These are phyloP conservation scores for Pyrenophora seminiperda DNA, from an alignment of 2,329 filamentous ascomycete species.

Conservation along the genomic window DNA sequence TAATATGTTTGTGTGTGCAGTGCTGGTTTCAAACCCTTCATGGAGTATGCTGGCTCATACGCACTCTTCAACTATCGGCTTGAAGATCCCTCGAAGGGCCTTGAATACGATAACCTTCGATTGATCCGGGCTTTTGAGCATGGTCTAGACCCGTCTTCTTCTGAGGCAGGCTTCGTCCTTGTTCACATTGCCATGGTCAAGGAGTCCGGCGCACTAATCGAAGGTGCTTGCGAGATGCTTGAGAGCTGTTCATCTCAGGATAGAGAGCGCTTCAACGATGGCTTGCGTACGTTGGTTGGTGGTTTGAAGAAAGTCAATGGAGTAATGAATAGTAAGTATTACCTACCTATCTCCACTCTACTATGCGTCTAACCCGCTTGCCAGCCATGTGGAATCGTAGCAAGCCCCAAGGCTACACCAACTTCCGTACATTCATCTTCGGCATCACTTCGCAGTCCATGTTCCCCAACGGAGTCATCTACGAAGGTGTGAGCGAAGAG, in stretches of 20 bases:
- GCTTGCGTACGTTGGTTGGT: conserved; percentile 56
- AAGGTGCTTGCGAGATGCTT: conserved; percentile 71
- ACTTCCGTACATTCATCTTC: conserved; percentile 95
- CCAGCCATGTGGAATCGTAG: conserved; percentile 87
- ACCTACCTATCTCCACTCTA: too few relatives aligned
- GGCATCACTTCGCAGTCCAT: conserved; percentile 92
- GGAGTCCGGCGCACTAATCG: conserved; percentile 78
- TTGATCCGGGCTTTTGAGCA: conserved; percentile 90
- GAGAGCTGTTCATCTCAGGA: conserved; percentile 53
- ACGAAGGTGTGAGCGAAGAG: conserved; percentile 79
- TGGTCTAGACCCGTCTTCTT: conserved; percentile 82
- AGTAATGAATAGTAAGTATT: conserved; percentile 73
- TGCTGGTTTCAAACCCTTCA: conserved; percentile 83
- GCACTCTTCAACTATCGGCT: conserved; percentile 67
- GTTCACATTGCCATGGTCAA: conserved; percentile 96
- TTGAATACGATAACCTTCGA: conserved; percentile 69
- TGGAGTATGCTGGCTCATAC: conserved; percentile 76
- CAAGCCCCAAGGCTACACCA: conserved; percentile 80
- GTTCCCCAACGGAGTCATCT: conserved; percentile 91
- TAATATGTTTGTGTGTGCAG: conserved; percentile 46
- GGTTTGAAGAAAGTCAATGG: conserved; percentile 73
- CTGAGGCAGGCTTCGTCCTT: conserved; percentile 93
- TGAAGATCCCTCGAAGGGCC: conserved; percentile 60
- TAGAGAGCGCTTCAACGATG: conserved; percentile 65
- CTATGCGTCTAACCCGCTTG: too few relatives aligned